phyloP scores from a whole-genome alignment of 495 filamentous ascomycete species.

The Penicillium maclennaniae region DNA sequence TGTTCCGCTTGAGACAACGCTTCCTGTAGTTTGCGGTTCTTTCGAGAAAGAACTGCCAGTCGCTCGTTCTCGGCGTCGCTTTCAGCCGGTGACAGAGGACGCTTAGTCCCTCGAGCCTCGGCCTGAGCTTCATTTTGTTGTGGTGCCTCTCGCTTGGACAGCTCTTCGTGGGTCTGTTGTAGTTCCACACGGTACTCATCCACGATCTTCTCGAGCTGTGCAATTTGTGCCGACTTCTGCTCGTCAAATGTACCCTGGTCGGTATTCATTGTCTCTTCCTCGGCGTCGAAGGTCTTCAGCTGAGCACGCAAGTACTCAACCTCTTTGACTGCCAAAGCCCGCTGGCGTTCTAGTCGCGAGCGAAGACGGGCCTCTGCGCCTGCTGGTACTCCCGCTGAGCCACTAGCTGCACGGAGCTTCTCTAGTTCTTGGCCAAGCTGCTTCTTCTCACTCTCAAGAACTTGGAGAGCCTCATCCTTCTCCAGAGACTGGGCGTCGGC shows the following conservation, averaged over 20 bases:
- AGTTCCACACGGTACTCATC: conserved; percentile 87
- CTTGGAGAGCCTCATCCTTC: conserved; percentile 72
- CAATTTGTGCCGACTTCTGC: conserved; percentile 69
- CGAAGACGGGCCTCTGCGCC: conserved; percentile 54
- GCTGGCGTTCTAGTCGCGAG: conserved; percentile 78
- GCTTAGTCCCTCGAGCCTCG: conserved; percentile 32
- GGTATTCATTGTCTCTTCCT: conserved; percentile 79
- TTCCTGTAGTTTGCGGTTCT: conserved; percentile 81
- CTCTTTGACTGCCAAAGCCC: conserved; percentile 80
- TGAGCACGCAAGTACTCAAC: conserved; percentile 92
- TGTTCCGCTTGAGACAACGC: conserved; percentile 64
- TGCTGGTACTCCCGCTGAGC: conserved; percentile 31
- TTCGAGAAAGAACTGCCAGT: conserved; percentile 75
- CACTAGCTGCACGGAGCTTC: conserved; percentile 49
- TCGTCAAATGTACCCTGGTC: conserved; percentile 66
- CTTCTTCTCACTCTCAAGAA: conserved; percentile 64
- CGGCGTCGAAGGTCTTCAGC: conserved; percentile 83
- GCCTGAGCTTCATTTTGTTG: conserved; percentile 31
- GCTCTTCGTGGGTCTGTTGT: conserved; percentile 64
- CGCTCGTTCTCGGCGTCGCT: conserved; percentile 69
- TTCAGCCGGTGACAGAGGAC: conserved; percentile 56
- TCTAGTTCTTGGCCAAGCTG: conserved; percentile 64
- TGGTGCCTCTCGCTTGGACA: conserved; percentile 57
- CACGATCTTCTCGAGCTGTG: conserved; percentile 77
- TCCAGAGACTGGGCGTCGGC: conserved; percentile 75